Base-by-base conservation (phyloP, 768 basidiomycete species). In the Macrolepiota albuminosa region DNA sequence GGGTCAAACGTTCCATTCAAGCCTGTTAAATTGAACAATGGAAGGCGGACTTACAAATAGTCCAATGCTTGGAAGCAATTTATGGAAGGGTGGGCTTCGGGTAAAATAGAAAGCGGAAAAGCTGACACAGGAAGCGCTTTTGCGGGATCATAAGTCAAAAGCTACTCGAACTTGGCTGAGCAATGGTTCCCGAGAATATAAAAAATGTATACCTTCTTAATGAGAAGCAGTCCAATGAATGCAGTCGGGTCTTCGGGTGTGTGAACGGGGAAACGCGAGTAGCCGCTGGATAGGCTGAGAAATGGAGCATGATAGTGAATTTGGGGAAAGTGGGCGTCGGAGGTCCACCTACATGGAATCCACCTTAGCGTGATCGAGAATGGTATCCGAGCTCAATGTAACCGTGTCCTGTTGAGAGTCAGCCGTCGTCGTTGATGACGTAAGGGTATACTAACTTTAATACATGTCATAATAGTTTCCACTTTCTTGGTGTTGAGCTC, bases 11-110 rank as follows among this genome's bases (percentile, higher is more conserved):
- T 61, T 16, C 53, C 54, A 43, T 54, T 54, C 54, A 57, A 34
- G 31, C 54, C 33, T 11, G 42, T 33, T 52, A 40, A 3, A 42
- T 37, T 13, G 26, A 18, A 39, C 39, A 52, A 58, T 40, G 42
- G 33, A n/a, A 13, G 2, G 10, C 62, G 16, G 14, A 46, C 83
- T 40, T 67, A 91, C 90, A 92, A 95, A 69, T 95, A 96, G 70
- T 97, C 94, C 48, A 98, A 73, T 0, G 94, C 94, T 70, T 98
- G 93, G 77, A 97, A 93, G 67, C 91, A 97, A 67, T 93, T 95
- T 69, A 97, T 95, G 10, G 83, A 81, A 0, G 93, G 93, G 45
- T 78, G 78, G 5, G 95, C 95, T 73, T 98, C 96, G 0, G 96
- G 96, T 14, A 98, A 73, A 31, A 96, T 88, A 0, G 90, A 86